Base-by-base conservation (phyloP, 78 protist species). In the Dictyostelium brefeldianum region DNA sequence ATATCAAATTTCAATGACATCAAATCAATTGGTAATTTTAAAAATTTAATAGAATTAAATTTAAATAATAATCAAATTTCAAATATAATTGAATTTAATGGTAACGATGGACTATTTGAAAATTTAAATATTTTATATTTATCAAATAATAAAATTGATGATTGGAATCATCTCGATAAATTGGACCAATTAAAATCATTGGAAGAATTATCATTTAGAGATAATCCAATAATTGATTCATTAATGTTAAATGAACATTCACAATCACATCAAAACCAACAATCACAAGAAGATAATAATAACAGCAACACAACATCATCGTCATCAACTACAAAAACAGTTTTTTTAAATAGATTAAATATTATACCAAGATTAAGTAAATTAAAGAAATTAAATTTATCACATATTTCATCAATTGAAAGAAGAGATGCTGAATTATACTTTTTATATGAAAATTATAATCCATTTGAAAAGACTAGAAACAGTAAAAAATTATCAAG, bases 371-470 rank as follows among this genome's bases (percentile, higher is more conserved):
- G 91, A 47, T 46, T 84, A 22, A 14, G 82, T 57, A 15, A 14
- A 47, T 31, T 84, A 57, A 22, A n/a, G 47, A 78, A 56, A 74
- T 46, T 84, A 74, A 84, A 84, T 57, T 20, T 84, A 84, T 73
- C 91, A 48, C 11, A 74, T 25, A 84, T 84, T 27, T 74, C 83
- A 1, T 12, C 50, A 54, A 9, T 50, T 27, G 91, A 84, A 71
- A 84, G 91, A 74, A 84, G 48, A 31, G 82, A 84, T 59, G 54
- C 83, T 6, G 91, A 84, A 25, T 17, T 62, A 22, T 84, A 43
- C 50, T 84, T 84, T 47, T 22, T 82, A 9, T 54, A 78, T 78
- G 83, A 78, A 78, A 46, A 78, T 27, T 78, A 78, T 78, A 78
- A 54, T 29, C n/a, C 47, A 27, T 53, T n/a, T n/a, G 50, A 50